These are phyloP conservation scores for Aulographum hederae DNA, from an alignment of 2,329 filamentous ascomycete genomes.

Conservation along the genomic window DNA sequence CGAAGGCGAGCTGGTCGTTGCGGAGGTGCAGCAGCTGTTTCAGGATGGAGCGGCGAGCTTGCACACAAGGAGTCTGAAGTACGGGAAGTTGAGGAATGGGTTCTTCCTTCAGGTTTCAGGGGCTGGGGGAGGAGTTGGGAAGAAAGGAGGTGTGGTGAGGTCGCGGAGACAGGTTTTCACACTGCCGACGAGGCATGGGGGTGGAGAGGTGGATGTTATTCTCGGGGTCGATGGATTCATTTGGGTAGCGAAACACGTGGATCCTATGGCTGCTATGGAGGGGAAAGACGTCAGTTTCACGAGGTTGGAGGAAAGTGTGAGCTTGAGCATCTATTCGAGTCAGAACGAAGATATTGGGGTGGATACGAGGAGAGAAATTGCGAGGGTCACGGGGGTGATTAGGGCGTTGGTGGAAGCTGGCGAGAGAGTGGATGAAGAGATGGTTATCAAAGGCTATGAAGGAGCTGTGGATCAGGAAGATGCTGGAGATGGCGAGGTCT, in stretches of 20 bases:
- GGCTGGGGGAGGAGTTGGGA: slow-evolving; percentile 42
- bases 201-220: slow-evolving; percentile 63
- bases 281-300: slow-evolving; percentile 48
- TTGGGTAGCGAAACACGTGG: slow-evolving; percentile 76
- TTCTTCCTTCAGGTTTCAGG: slow-evolving; percentile 71
- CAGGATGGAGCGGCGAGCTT: slow-evolving; percentile 71
- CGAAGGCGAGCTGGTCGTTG: slow-evolving; percentile 84
- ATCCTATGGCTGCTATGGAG: slow-evolving; percentile 32
- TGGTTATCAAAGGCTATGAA: slow-evolving; percentile 64
- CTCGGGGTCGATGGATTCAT: slow-evolving; percentile 95
- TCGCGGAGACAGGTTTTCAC: slow-evolving; percentile 79
- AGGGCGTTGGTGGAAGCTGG: slow-evolving; percentile 67
- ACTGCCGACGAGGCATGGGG: slow-evolving; percentile 39
- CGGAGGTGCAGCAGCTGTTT: slow-evolving; percentile 83
- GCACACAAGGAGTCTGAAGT: slow-evolving; percentile 80
- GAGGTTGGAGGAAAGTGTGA: slow-evolving; percentile 72
- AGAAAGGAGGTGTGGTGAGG: slow-evolving; percentile 58
- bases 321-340: slow-evolving; percentile 75
- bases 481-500: too few species aligned
- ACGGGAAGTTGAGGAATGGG: slow-evolving; percentile 89
- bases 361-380: slow-evolving; percentile 73
- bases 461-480: slow-evolving; percentile 64
- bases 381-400: slow-evolving; percentile 64
- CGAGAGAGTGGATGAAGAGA: slow-evolving; percentile 76
- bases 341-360: slow-evolving; percentile 76